These are phyloP conservation scores for Paradendryphiella salina DNA, from an alignment of 2,329 filamentous ascomycete genomes.

Conservation along the genomic window DNA sequence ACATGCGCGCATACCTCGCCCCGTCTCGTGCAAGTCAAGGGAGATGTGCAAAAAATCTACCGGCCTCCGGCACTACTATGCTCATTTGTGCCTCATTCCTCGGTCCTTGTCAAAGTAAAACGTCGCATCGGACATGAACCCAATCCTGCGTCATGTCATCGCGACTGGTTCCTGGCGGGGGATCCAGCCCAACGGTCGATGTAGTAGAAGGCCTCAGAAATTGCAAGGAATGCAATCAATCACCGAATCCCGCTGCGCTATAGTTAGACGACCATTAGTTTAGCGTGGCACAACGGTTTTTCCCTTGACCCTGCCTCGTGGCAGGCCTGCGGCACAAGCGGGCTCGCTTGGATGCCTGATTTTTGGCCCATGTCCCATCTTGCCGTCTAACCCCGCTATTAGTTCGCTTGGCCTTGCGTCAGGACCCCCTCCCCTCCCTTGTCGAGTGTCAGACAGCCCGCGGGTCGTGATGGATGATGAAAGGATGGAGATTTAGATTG, in stretches of 20 bases:
- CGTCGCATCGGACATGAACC: not conserved
- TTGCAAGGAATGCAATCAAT: conserved; percentile 3
- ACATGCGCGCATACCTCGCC: not conserved
- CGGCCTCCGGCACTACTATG: not conserved
- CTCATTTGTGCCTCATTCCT: too few species aligned
- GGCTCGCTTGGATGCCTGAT: conserved; percentile 6
- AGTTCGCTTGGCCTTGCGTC: conserved; percentile 15
- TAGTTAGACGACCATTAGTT: conserved; percentile 6
- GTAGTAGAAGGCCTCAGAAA: not conserved
- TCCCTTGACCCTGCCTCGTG: conserved; percentile 16
- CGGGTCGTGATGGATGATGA: not conserved
- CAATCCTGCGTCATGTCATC: not conserved
- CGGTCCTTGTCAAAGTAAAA: not conserved
- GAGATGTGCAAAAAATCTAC: not conserved
- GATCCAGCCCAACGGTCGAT: not conserved
- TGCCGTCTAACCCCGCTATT: conserved; percentile 18
- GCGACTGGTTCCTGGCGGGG: not conserved
- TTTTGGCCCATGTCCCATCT: conserved; percentile 7
- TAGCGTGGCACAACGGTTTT: conserved; percentile 28
- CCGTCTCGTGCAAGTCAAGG: not conserved
- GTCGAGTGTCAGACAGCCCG: conserved; percentile 8
- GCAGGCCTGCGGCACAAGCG: conserved; percentile 6
- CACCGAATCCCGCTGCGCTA: conserved; percentile 3
- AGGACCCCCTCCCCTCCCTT: conserved; percentile 15
- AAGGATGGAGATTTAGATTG: conserved; percentile 5